These are phyloP conservation scores for Pythium sukuiense DNA, from an alignment of 352 stramenopile species.

Conservation along the genomic window DNA sequence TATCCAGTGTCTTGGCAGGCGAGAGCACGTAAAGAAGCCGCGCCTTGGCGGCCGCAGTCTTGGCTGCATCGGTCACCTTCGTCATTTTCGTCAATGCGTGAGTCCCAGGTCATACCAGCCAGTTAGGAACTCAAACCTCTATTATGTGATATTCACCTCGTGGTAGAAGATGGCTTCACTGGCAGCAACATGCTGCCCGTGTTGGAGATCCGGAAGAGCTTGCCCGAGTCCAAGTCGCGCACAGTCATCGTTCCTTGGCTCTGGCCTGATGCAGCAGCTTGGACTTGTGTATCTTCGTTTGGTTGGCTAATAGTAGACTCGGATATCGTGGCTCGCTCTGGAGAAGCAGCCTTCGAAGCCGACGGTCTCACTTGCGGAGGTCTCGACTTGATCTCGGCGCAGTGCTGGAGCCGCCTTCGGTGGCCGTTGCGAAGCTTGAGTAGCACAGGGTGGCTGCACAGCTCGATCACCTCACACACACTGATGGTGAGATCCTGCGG, in stretches of 20 bases:
- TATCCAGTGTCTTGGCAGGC: constrained; percentile 88
- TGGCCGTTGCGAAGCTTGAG: constrained; percentile 80
- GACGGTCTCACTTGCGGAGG: constrained; percentile 21
- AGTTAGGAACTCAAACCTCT: constrained; percentile 15
- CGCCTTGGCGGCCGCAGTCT: constrained; percentile 13
- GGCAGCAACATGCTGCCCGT: constrained; percentile 63
- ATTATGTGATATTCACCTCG: constrained; percentile 17
- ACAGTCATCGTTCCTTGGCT: constrained; percentile 47
- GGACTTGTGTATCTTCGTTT: no score
- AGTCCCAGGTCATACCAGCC: background rate
- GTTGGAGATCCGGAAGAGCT: constrained; percentile 67
- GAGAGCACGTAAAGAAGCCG: constrained; percentile 84
- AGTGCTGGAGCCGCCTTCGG: constrained; percentile 54
- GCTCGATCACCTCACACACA: constrained; percentile 80
- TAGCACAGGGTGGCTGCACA: constrained; percentile 72
- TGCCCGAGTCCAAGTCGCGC: constrained; percentile 68
- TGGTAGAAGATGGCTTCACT: constrained; percentile 29
- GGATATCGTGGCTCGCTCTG: background rate
- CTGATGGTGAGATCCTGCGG: constrained; percentile 69
- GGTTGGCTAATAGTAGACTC: background rate
- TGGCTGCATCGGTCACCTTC: constrained; percentile 1
- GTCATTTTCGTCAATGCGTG: background rate
- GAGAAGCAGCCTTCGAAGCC: constrained; percentile 24
- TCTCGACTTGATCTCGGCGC: constrained; percentile 23
- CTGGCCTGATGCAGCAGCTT: background rate